Evolutionary conservation across 129 eudicot species (phyloP), one percentile per base, ranked within the genome.

Genomic region (Flaveria sonorensis): DNA sequence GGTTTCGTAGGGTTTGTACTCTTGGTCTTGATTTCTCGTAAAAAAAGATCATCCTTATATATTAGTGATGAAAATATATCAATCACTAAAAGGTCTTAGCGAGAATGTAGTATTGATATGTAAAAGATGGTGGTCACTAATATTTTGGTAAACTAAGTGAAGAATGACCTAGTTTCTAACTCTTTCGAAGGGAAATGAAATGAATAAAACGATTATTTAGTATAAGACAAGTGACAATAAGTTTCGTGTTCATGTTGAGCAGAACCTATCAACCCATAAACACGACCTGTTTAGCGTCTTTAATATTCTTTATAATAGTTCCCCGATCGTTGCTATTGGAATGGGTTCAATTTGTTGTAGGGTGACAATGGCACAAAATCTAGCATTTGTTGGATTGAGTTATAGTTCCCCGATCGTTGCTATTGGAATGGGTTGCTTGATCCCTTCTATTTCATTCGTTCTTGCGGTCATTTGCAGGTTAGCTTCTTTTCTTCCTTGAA

Each of bases 391-490:
- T 30, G 96, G 96, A 3, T 74, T 90, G 50, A 85, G 89, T 75
- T 88, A 88, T 70, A 90, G 96, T 64, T 90, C 96, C 42, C 96
- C 96, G 3, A 90, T 90, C 40, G 88, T 90, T 78, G 96, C 88
- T 47, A 77, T 82, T 76, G 88, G 91, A 50, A 87, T 89, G 92
- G 90, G 86, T 50, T 86, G 86, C 48, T 64, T 89, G 70, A 83
- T 85, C 66, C 97, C 95, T 8, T 85, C 90, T 53, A 65, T 85
- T 52, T 86, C 91, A 12, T 91, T 87, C 85, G 23, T 89, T 81
- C 87, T 91, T 20, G 80, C 86, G 16, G 62, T 83, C 68, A 18
- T 88, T 69, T 84, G 84, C 78, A 82, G 93, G 96, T 90, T 70
- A 15, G 1, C 56, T 57, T 18, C 55, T 13, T 66, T 14, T 65